Conservation (phyloP, 805 yeast genomes). For the Suhomyces pyralidae region DNA sequence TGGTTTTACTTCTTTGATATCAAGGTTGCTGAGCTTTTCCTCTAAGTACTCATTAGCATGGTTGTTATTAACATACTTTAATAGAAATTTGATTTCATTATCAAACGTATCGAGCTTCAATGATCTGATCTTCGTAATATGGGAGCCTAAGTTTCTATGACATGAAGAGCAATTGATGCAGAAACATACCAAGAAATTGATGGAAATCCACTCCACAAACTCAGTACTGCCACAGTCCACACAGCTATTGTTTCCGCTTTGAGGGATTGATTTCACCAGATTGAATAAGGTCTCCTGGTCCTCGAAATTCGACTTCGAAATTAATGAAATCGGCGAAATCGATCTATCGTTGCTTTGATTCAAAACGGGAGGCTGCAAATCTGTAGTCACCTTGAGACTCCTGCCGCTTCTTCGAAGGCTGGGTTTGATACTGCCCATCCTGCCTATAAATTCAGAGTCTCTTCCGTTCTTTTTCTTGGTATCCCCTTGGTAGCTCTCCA, state of each 20-base stretch:
- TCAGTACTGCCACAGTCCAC: slow-evolving; percentile 72
- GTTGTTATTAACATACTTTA: slow-evolving; percentile 52
- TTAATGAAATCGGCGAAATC: slow-evolving; percentile 33
- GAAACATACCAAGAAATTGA: slow-evolving; percentile 65
- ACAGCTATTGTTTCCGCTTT: slow-evolving; percentile 61
- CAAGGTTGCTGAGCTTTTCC: slow-evolving; percentile 17
- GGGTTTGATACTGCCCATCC: not conserved
- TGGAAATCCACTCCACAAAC: slow-evolving; percentile 83
- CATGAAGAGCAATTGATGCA: slow-evolving; percentile 86
- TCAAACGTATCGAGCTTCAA: slow-evolving; percentile 70
- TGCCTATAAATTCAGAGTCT: not conserved
- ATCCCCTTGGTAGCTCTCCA: not conserved
- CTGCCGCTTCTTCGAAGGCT: slow-evolving; percentile 1
- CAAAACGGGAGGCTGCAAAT: slow-evolving; percentile 3
- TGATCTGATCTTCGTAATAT: slow-evolving; percentile 74
- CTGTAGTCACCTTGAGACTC: not conserved
- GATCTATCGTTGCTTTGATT: slow-evolving; percentile 9
- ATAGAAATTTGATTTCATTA: slow-evolving; percentile 55
- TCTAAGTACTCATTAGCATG: slow-evolving; percentile 63
- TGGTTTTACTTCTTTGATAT: slow-evolving; percentile 18
- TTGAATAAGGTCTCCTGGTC: slow-evolving; percentile 26
- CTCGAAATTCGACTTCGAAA: slow-evolving; percentile 13
- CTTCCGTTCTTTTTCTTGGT: not conserved
- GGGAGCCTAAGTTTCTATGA: slow-evolving; percentile 85
- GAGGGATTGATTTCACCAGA: slow-evolving; percentile 38